These are phyloP conservation scores for Pichia paraexigua DNA, from an alignment of 805 yeast species.

Conservation along the genomic window DNA sequence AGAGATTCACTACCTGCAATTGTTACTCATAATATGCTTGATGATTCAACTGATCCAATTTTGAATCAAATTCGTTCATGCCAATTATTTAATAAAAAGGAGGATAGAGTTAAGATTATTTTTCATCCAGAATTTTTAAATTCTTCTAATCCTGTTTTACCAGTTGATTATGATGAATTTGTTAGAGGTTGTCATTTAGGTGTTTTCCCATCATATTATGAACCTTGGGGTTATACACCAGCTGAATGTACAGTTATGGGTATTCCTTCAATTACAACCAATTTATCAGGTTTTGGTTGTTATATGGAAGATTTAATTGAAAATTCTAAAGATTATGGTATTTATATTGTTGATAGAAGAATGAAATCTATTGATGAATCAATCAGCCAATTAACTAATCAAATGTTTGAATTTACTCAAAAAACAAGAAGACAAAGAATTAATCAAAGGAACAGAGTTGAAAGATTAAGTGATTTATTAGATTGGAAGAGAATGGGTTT, in stretches of 20 bases:
- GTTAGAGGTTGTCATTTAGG: conserved; percentile 98
- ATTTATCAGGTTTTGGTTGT: conserved; percentile 94
- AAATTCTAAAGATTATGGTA: conserved; percentile 91
- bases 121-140: conserved; percentile 97
- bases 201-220: conserved; percentile 96
- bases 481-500: conserved; percentile 99
- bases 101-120: conserved; percentile 87
- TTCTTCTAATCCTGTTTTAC: conserved; percentile 87
- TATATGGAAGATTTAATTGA: conserved; percentile 98
- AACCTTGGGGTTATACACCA: conserved; percentile 99
- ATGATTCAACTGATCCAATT: conserved; percentile 86
- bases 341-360: conserved; percentile 92
- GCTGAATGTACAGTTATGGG: conserved; percentile 99
- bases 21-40: conserved; percentile 94
- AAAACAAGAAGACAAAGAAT: conserved; percentile 95
- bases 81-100: conserved; percentile 79
- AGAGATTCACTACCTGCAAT: conserved; percentile 88
- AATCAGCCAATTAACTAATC: conserved; percentile 79
- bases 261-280: conserved; percentile 94
- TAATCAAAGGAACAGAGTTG: conserved; percentile 96
- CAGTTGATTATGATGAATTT: conserved; percentile 93
- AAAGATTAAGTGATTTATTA: conserved; percentile 80
- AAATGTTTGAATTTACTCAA: conserved; percentile 80
- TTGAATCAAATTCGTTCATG: conserved; percentile 88
- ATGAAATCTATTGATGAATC: conserved; percentile 88